Evolutionary conservation across 2,329 filamentous ascomycete species (phyloP).

Genomic region (Venturia asperata): DNA sequence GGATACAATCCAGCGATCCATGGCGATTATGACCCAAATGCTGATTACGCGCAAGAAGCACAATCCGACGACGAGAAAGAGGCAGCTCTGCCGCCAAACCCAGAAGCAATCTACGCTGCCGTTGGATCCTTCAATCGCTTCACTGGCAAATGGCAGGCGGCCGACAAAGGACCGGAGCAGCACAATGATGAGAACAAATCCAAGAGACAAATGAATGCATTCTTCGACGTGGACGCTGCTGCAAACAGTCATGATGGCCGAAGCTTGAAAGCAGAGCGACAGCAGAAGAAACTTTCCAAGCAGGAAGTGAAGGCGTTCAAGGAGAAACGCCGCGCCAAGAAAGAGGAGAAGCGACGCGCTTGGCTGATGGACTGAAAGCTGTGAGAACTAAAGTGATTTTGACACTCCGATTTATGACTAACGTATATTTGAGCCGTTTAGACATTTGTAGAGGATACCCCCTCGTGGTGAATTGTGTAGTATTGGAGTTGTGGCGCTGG

Average conservation of each 20-base stretch:
- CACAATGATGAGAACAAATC: constrained; percentile 86
- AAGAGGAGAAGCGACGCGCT: constrained; percentile 88
- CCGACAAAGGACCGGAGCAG: constrained; percentile 60
- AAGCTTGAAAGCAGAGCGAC: constrained; percentile 84
- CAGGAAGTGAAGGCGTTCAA: constrained; percentile 85
- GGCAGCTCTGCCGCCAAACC: constrained; percentile 24
- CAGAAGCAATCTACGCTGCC: constrained; percentile 51
- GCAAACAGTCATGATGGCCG: constrained; percentile 85
- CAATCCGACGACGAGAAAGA: constrained; percentile 38
- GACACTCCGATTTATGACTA: constrained; percentile 8
- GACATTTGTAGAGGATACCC: neutral
- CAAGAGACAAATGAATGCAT: constrained; percentile 81
- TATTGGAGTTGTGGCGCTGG: constrained; percentile 6
- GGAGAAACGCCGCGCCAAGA: constrained; percentile 79
- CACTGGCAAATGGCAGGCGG: constrained; percentile 73
- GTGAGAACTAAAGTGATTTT: constrained; percentile 14
- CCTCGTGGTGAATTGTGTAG: constrained; percentile 3
- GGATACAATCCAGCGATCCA: constrained; percentile 96
- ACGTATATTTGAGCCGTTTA: constrained; percentile 6
- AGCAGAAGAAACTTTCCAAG: constrained; percentile 75
- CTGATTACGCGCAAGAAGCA: constrained; percentile 67
- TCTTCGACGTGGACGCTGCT: constrained; percentile 91
- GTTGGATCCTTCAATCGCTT: constrained; percentile 83
- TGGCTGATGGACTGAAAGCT: constrained; percentile 72
- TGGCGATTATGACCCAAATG: constrained; percentile 90